Evolutionary conservation across 176 grass and related monocot genomes (phyloP).

Genomic region (Themeda triandra): DNA sequence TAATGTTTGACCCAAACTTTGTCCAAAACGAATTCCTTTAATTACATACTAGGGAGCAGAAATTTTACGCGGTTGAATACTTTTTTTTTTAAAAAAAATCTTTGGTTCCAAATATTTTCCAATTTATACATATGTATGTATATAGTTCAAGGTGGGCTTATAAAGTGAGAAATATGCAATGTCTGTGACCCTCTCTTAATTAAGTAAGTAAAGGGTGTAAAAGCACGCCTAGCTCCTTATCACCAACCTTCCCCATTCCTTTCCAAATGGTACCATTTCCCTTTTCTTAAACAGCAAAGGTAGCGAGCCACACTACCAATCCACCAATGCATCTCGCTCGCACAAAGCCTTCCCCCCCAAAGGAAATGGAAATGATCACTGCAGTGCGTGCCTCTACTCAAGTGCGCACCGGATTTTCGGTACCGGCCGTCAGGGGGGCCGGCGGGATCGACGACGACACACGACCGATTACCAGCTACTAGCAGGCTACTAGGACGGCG

Average conservation of each 20-base stretch:
- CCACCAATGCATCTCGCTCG: not conserved
- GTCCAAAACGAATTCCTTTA: too few relatives aligned
- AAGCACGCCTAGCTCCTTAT: not conserved
- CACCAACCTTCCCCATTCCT: constrained; percentile 20
- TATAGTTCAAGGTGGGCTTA: not conserved
- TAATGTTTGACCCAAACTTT: too few relatives aligned
- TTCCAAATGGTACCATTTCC: constrained; percentile 10
- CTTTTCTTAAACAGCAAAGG: constrained; percentile 30
- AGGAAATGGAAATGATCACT: not conserved
- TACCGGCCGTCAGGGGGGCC: not conserved
- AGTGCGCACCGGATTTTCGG: constrained; percentile 21
- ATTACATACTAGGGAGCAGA: too few relatives aligned
- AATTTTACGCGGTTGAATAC: too few relatives aligned
- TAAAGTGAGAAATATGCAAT: not conserved
- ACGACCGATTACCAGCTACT: not conserved
- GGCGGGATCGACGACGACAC: not conserved
- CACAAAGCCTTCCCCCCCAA: not conserved
- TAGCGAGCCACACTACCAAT: not conserved
- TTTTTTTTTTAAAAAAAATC: too few relatives aligned
- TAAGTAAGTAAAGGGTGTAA: not conserved
- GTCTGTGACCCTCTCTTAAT: not conserved
- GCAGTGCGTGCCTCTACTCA: not conserved
- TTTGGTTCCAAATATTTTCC: not conserved
- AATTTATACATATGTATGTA: not conserved
- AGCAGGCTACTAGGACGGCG: not conserved